Evolutionary conservation across 1,284 basidiomycete genomes (phyloP).

Genomic region (Filobasidium uniguttulatum): DNA sequence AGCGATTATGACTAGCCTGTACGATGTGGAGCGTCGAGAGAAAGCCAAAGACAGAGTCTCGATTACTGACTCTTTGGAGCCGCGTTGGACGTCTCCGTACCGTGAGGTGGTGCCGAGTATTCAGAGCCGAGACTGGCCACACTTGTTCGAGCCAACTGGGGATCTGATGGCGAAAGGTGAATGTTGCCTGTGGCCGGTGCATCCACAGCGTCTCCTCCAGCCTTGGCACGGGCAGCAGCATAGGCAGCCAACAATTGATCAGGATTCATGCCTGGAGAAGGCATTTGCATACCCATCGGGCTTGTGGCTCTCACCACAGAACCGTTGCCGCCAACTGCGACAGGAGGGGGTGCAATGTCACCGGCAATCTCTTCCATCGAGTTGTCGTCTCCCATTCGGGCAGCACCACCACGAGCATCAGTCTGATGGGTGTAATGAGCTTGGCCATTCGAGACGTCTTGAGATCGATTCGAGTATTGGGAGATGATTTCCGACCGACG

Average conservation of each 20-base stretch:
- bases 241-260: slow-evolving; percentile 38
- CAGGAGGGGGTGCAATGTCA: background rate
- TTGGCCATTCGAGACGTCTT: background rate
- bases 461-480: slow-evolving; percentile 9
- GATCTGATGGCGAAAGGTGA: too few species aligned
- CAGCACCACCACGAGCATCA: background rate
- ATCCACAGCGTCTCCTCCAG: background rate
- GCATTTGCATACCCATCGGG: slow-evolving; percentile 17
- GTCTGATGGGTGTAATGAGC: too few species aligned
- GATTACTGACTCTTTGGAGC: too few species aligned
- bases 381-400: slow-evolving; percentile 4
- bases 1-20: too few species aligned
- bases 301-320: slow-evolving; percentile 2
- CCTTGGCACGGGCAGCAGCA: slow-evolving; percentile 22
- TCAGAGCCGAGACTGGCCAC: too few species aligned
- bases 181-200: too few species aligned
- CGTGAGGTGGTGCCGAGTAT: too few species aligned
- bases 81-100: too few species aligned
- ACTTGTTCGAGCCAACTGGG: too few species aligned
- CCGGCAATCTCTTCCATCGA: slow-evolving; percentile 3
- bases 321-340: background rate
- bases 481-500: slow-evolving; percentile 13
- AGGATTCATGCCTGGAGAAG: slow-evolving; percentile 22
- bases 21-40: too few species aligned
- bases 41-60: too few species aligned